A percentile compares a stretch with the other conserved stretches of the same genome.
Conservation (phyloP, 805 yeast genomes). For the Metschnikowia gelsemii region DNA sequence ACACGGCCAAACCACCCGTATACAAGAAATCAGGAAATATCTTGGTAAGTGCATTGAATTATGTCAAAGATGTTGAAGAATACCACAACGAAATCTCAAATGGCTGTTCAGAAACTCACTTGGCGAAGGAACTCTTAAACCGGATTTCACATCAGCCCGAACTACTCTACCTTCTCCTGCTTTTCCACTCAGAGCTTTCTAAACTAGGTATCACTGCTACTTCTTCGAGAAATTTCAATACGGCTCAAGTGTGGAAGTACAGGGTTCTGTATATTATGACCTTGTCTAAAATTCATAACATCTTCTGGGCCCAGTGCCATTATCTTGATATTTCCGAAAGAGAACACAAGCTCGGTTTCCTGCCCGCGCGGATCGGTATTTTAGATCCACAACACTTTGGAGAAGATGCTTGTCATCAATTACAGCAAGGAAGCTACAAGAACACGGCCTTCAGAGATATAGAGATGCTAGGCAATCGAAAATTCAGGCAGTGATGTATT, state of each 20-base stretch:
- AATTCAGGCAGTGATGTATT: neutral
- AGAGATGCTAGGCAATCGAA: constrained; percentile 14
- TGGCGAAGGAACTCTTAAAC: constrained; percentile 27
- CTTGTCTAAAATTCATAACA: constrained; percentile 29
- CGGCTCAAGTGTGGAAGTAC: constrained; percentile 20
- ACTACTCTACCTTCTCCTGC: constrained; percentile 29
- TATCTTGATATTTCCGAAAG: constrained; percentile 31
- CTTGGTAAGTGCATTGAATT: constrained; percentile 24
- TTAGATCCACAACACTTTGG: constrained; percentile 40
- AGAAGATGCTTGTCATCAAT: constrained; percentile 24
- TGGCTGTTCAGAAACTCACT: constrained; percentile 21
- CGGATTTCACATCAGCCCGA: constrained; percentile 29
- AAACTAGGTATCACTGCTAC: constrained; percentile 28
- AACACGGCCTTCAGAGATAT: constrained; percentile 26
- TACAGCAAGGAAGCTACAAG: constrained; percentile 30
- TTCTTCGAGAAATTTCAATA: constrained; percentile 12
- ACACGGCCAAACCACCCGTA: constrained; percentile 16
- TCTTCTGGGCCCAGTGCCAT: constrained; percentile 41
- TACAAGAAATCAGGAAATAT: constrained; percentile 14
- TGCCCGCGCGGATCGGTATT: constrained; percentile 32
- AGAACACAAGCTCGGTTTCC: constrained; percentile 27
- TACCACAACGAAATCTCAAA: constrained; percentile 23
- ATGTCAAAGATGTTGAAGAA: constrained; percentile 30
- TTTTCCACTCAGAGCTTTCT: constrained; percentile 33
- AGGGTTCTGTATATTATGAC: constrained; percentile 22